phyloP scores from a whole-genome alignment of 305 asterid species.

The Striga hermonthica region DNA sequence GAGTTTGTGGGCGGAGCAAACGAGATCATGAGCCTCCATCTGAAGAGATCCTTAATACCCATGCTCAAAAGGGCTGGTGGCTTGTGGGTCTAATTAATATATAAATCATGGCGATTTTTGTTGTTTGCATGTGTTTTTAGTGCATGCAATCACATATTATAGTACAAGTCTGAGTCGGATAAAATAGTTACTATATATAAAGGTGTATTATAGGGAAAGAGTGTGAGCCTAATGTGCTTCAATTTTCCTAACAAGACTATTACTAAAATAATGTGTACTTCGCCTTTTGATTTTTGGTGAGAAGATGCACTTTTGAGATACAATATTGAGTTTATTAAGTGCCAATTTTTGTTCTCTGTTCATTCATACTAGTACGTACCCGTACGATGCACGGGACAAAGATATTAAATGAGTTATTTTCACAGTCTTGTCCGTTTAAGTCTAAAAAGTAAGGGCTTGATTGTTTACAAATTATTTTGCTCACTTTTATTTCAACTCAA shows the following conservation, averaged over 20 bases:
- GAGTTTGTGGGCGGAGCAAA: slow-evolving; percentile 64
- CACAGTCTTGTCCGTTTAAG: too few relatives aligned
- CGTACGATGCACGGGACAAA: too few relatives aligned
- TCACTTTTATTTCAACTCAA: too few relatives aligned
- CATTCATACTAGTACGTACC: too few relatives aligned
- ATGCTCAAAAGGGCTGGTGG: slow-evolving; percentile 76
- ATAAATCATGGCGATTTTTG: not conserved
- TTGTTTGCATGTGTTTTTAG: slow-evolving; percentile 26
- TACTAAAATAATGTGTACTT: slow-evolving; percentile 21
- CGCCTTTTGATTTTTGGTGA: slow-evolving; percentile 32
- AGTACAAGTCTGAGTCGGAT: slow-evolving; percentile 22
- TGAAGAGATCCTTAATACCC: slow-evolving; percentile 49
- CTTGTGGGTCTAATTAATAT: slow-evolving; percentile 46
- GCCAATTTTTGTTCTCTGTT: not conserved
- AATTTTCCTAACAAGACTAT: slow-evolving; percentile 29
- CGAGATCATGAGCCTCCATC: slow-evolving; percentile 72
- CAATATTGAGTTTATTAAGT: slow-evolving; percentile 25
- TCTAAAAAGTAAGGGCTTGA: too few relatives aligned
- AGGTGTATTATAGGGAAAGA: slow-evolving; percentile 24
- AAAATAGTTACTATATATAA: slow-evolving; percentile 23
- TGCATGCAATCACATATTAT: slow-evolving; percentile 14
- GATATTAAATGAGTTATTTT: too few relatives aligned
- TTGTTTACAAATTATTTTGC: too few relatives aligned
- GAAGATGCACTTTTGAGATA: slow-evolving; percentile 26
- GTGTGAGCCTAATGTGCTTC: slow-evolving; percentile 28